A percentile compares a stretch with the other conserved stretches of the same genome.
Conservation (phyloP, 169 alveolate species). For the Neospora caninum region DNA sequence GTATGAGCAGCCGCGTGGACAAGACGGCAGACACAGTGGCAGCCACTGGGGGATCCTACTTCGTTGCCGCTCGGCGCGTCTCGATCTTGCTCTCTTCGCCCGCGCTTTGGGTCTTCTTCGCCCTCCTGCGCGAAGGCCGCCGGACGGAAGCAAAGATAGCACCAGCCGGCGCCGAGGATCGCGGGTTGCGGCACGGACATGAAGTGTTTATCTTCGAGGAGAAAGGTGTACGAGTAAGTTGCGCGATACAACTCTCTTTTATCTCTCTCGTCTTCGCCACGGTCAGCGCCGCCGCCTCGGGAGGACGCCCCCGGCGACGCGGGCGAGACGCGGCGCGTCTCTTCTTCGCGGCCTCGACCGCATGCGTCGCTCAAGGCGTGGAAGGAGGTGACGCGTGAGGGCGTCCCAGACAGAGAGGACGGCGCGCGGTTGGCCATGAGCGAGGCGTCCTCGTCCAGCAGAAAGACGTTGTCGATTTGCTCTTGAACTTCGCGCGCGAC, state of each 20-base stretch:
- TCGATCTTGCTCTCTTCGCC: neutral
- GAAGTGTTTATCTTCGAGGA: conserved; percentile 53
- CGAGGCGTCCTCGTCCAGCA: neutral
- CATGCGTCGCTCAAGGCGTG: neutral
- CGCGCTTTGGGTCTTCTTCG: neutral
- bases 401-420: neutral
- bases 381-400: neutral
- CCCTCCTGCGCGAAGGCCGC: conserved; percentile 60
- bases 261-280: neutral
- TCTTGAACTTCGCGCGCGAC: neutral
- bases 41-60: no score
- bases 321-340: neutral
- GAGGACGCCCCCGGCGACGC: no score
- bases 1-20: no score
- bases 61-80: neutral
- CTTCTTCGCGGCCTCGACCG: neutral
- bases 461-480: conserved; percentile 1
- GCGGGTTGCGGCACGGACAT: conserved; percentile 67
- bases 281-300: neutral
- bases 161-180: conserved; percentile 64
- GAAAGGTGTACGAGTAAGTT: conserved; percentile 45
- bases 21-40: no score
- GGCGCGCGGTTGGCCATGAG: neutral
- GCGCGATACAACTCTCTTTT: neutral
- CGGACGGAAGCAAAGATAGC: conserved; percentile 66